Conservation (phyloP, 1,284 basidiomycete species). For the Mycena sp. region DNA sequence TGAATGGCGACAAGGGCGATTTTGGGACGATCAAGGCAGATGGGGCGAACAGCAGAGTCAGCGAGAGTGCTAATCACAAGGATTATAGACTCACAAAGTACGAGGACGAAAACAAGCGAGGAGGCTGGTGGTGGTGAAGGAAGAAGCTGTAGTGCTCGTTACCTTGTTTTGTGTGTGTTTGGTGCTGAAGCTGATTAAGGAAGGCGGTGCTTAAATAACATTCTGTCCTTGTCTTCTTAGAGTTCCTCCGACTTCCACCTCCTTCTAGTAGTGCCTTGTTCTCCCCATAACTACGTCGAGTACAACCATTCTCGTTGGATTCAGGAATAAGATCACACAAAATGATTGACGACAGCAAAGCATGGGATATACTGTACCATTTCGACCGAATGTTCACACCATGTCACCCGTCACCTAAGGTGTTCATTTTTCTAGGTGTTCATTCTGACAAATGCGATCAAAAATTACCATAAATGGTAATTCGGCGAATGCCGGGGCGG, state of each 20-base stretch:
- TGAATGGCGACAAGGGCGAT: conserved; percentile 33
- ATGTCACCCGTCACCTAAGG: no score
- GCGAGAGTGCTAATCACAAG: neutral
- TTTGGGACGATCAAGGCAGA: conserved; percentile 31
- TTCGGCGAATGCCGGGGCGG: no score
- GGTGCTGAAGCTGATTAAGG: conserved; percentile 5
- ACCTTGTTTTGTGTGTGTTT: conserved; percentile 25
- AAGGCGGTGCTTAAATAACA: neutral
- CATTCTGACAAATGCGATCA: no score
- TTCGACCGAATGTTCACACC: no score
- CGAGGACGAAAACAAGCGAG: conserved; percentile 29
- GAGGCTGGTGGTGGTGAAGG: conserved; percentile 60
- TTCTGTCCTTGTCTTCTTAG: no score
- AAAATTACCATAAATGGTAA: no score
- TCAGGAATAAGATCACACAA: no score
- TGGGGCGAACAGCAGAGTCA: conserved; percentile 18
- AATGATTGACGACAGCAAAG: neutral
- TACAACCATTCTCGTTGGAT: no score
- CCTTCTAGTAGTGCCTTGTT: conserved; percentile 5
- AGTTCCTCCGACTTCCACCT: conserved; percentile 9
- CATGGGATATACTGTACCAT: conserved; percentile 17
- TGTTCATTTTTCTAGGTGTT: no score
- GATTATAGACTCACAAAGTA: conserved; percentile 39
- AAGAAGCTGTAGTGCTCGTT: conserved; percentile 43
- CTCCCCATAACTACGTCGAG: neutral